phyloP scores from a whole-genome alignment of 1,284 basidiomycete species.

The Pisolithus thermaeus region DNA sequence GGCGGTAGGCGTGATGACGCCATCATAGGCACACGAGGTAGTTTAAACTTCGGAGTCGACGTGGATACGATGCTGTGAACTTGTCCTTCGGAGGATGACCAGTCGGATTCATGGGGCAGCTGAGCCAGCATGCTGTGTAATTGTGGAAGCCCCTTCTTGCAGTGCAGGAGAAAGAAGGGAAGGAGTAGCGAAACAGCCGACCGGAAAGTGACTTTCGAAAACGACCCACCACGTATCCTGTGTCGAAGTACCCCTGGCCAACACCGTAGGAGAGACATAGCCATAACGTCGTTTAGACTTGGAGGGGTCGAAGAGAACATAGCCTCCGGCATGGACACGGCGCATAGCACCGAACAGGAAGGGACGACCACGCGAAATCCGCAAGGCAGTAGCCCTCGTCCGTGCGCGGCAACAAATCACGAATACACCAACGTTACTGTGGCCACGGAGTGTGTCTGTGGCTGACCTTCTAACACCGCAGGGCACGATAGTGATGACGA shows the following conservation, averaged over 20 bases:
- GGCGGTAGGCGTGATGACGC: constrained; percentile 7
- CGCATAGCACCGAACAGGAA: constrained; percentile 9
- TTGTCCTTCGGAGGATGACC: not conserved
- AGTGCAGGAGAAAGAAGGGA: not conserved
- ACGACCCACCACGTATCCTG: not conserved
- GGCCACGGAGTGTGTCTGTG: not conserved
- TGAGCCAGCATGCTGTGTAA: not conserved
- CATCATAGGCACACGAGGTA: constrained; percentile 28
- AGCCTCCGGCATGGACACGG: constrained; percentile 11
- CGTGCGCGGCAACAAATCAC: constrained; percentile 22
- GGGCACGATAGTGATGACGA: constrained; percentile 21
- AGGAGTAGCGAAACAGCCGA: not conserved
- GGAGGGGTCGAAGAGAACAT: constrained; percentile 7
- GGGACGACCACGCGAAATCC: constrained; percentile 22
- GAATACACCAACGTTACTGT: not conserved
- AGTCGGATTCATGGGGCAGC: constrained; percentile 6
- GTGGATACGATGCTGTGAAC: constrained; percentile 1
- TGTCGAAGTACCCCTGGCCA: not conserved
- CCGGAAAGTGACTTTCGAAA: not conserved
- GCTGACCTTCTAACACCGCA: constrained; percentile 4
- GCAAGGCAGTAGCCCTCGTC: constrained; percentile 18
- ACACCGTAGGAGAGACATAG: not conserved
- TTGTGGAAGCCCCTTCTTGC: not conserved
- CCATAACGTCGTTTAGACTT: constrained; percentile 2
- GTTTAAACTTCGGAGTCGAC: constrained; percentile 12